Base-by-base conservation (phyloP, 1,284 basidiomycete genomes). In the Trichosporon inkin region DNA sequence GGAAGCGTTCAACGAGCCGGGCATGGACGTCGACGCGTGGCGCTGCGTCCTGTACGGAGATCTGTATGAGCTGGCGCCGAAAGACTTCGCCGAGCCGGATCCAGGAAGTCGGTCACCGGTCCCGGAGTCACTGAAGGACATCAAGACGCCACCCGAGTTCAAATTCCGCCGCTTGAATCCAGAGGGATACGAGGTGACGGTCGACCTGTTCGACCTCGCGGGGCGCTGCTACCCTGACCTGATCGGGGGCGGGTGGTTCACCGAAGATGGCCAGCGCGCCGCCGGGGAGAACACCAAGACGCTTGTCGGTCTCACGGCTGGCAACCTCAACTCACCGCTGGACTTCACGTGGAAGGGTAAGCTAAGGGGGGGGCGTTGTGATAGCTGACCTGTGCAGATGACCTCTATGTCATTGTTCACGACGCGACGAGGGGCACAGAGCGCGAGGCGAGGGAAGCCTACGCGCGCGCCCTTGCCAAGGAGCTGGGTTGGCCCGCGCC, bases 131-230 rank as follows among this genome's bases (percentile, higher is more conserved):
- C 14, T 20, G 28, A 19, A 55, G 55, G 20, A 32, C n/a, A n/a
- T 35, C 7, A 47, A 53, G 24, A 53, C 71, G 7, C 67, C 69
- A 1, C 67, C 64, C 49, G 70, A 70, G 0, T 68, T 44, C 39
- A 38, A 55, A 24, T 75, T 69, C 57, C 60, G 66, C 13, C 67
- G 69, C 28, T 41, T 77, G 19, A 75, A 75, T 53, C 55, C 60
- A 3, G 44, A 52, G 1, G 67, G 55, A 0, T 60, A 51, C 1
- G 71, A 75, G 52, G 68, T 71, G 13, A 68, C 61, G 5, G 59
- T 68, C 20, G 75, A 77, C 62, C 57, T 74, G 24, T 68, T 70
- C n/a, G 75, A 77, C 62, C 60, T 77, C 16, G 70, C 70, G 1
- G 74, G 75, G 2, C 62, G 75, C 14, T 35, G 64, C 0, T 75